Evolutionary conservation across 2,329 filamentous ascomycete genomes (phyloP).

Genomic region (Talaromyces sp.): DNA sequence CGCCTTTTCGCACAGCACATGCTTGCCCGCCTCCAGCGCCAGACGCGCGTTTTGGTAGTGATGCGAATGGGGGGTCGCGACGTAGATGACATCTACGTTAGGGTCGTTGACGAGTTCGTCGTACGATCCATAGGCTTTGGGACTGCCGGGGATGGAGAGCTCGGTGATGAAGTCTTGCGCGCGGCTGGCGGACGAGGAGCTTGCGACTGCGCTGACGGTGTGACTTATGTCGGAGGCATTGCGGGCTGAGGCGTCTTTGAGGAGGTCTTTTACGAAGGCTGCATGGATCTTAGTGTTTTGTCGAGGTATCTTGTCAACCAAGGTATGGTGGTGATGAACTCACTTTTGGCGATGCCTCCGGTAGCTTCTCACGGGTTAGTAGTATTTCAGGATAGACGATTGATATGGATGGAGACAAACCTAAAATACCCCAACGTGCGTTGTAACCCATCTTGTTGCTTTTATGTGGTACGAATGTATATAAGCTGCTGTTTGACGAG

Average conservation of each 20-base stretch:
- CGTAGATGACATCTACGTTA: conserved; percentile 80
- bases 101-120: conserved; percentile 74
- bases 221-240: conserved; percentile 71
- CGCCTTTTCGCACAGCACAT: conserved; percentile 87
- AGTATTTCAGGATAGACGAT: too few relatives aligned
- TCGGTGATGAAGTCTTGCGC: conserved; percentile 71
- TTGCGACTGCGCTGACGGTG: conserved; percentile 74
- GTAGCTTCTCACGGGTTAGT: conserved; percentile 33
- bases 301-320: background rate
- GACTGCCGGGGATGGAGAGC: conserved; percentile 62
- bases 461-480: background rate
- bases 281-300: conserved; percentile 10
- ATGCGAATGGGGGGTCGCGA: conserved; percentile 87
- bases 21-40: conserved; percentile 72
- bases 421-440: conserved; percentile 45
- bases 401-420: conserved; percentile 26
- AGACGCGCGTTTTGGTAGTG: conserved; percentile 90
- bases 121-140: conserved; percentile 78
- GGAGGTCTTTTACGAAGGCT: conserved; percentile 73
- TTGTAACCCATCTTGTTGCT: conserved; percentile 27
- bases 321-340: conserved; percentile 8
- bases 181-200: conserved; percentile 64
- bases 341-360: conserved; percentile 43
- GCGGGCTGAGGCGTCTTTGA: conserved; percentile 67
- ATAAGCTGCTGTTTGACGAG: background rate